phyloP scores from a whole-genome alignment of 2,329 filamentous ascomycete genomes.

The Herpomyces periplanetae region DNA sequence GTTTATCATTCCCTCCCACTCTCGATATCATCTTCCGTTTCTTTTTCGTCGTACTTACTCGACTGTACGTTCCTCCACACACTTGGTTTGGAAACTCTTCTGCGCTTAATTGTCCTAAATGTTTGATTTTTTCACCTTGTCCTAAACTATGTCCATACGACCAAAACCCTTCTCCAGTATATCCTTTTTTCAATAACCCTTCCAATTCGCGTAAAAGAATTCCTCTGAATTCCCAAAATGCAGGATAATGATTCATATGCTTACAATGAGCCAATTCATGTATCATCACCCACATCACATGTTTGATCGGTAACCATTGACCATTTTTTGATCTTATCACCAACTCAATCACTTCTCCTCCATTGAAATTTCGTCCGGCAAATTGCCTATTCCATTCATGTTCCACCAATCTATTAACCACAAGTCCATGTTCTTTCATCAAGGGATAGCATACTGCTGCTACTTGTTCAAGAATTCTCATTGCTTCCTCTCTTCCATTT shows the following conservation, averaged over 20 bases:
- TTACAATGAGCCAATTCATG: conserved; percentile 59
- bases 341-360: conserved; percentile 48
- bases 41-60: conserved; percentile 7
- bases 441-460: conserved; percentile 41
- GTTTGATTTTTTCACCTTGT: conserved; percentile 18
- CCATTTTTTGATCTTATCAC: conserved; percentile 25
- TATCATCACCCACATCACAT: conserved; percentile 85
- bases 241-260: conserved; percentile 55
- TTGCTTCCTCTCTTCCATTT: conserved; percentile 17
- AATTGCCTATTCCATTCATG: conserved; percentile 47
- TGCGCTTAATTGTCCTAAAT: conserved; percentile 11
- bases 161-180: conserved; percentile 52
- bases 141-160: conserved; percentile 26
- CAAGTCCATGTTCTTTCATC: conserved; percentile 20
- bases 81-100: conserved; percentile 26
- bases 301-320: conserved; percentile 35
- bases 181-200: conserved; percentile 23
- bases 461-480: conserved; percentile 32
- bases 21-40: conserved; percentile 20
- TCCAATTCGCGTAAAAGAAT: conserved; percentile 29
- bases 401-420: conserved; percentile 23
- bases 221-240: conserved; percentile 45
- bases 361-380: conserved; percentile 60
- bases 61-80: conserved; percentile 35
- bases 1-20: conserved; percentile 29